A percentile compares a stretch with the other conserved stretches of the same genome.
Evolutionary conservation across 129 eudicot species (phyloP).

Genomic region (Tanacetum coccineum): DNA sequence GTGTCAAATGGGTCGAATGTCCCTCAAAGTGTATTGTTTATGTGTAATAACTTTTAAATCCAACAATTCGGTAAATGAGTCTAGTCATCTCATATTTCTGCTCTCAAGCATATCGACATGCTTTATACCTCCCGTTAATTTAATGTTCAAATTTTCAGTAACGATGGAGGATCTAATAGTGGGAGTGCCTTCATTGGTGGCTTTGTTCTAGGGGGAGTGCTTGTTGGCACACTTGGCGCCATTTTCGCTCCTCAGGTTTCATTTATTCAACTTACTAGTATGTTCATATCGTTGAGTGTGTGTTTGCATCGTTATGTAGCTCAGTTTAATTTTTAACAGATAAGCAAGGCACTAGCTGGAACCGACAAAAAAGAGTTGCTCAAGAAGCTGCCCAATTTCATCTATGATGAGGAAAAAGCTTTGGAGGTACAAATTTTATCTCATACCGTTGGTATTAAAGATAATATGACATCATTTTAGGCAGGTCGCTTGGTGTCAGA

Average conservation of each 20-base stretch:
- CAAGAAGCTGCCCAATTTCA: conserved; percentile 83
- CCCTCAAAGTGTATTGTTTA: background rate
- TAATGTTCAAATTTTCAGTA: conserved; percentile 36
- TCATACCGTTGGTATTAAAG: background rate
- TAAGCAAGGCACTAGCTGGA: conserved; percentile 78
- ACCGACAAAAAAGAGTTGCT: conserved; percentile 79
- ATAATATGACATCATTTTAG: background rate
- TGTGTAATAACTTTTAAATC: background rate
- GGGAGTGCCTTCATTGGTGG: conserved; percentile 66
- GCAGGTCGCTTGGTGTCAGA: no score
- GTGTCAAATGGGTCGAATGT: background rate
- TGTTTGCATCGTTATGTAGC: background rate
- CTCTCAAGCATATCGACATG: background rate
- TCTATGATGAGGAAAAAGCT: conserved; percentile 88
- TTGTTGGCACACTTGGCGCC: conserved; percentile 87
- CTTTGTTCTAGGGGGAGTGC: conserved; percentile 72
- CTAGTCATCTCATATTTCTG: background rate
- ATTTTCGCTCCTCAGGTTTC: conserved; percentile 88
- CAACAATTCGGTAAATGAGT: background rate
- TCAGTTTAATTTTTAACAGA: conserved; percentile 37
- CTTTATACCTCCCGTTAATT: background rate
- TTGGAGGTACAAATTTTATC: conserved; percentile 56
- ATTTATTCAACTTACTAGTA: conserved; percentile 13
- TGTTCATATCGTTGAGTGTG: background rate
- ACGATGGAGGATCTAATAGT: conserved; percentile 48